Evolutionary conservation across 1,139 yeast species (phyloP), one percentile per base, ranked within the genome.

Genomic region (Geotrichum cucujoidarum): DNA sequence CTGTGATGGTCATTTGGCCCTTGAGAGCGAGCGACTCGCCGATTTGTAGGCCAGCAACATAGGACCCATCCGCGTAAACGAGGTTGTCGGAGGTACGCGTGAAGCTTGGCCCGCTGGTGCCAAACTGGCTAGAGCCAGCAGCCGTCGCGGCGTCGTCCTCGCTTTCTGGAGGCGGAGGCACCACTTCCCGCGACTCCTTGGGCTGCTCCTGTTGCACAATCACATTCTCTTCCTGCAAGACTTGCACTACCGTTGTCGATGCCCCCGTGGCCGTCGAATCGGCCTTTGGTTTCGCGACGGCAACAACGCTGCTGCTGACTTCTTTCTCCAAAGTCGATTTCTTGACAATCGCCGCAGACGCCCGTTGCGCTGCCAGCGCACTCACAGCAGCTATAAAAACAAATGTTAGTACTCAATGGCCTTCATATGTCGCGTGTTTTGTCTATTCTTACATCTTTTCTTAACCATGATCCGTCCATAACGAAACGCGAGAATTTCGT

Each of bases 1-100:
- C 69, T 5, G 68, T 66, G 21, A 86, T 45, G 6, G 55, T 60
- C 57, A 75, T 82, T 54, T 77, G 80, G 0, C 95, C 95, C 39
- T 74, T 71, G 1, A 85, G 51, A 29, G 79, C 64, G 2, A 86
- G 55, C 31, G 30, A 35, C 50, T 48, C 51, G 25, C 48, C 48
- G 7, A 43, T 25, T 14, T 38, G 39, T 6, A 48, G 38, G 4
- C 51, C 51, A 21, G 42, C 43, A 2, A 48, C 43, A 4, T 34
- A 13, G 3, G 45, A 30, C 5, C 27, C n/a, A 13, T 31, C 38
- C 4, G 44, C 24, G 33, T 39, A 29, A 10, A 48, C 42, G 4
- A 43, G 33, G 30, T 42, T 47, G 3, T 14, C 35, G 8, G 35
- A 16, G 10, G 36, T 36, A 16, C 42, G 37, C 6, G 36, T 16